These are phyloP conservation scores for Fusarium devonianum DNA, from an alignment of 2,329 filamentous ascomycete species.

Conservation along the genomic window DNA sequence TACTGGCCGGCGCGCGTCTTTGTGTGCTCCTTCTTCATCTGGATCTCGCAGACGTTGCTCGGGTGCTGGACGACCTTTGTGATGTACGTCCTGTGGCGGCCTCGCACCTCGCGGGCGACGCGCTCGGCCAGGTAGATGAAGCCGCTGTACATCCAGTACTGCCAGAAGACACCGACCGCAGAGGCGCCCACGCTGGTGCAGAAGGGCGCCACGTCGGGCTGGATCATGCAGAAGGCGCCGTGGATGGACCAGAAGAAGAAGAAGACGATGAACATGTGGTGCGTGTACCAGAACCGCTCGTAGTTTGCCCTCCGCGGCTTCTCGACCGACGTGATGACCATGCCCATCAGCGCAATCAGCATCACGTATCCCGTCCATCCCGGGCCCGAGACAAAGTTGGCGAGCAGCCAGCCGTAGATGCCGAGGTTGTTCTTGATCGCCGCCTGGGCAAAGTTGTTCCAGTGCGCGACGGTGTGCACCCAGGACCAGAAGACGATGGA, in stretches of 20 bases:
- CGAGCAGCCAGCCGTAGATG: constrained; percentile 77
- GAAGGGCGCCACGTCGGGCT: constrained; percentile 80
- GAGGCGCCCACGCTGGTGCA: constrained; percentile 72
- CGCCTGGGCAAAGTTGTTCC: constrained; percentile 84
- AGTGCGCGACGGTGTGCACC: constrained; percentile 86
- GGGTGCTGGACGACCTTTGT: constrained; percentile 91
- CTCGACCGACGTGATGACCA: constrained; percentile 79
- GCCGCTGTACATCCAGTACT: constrained; percentile 88
- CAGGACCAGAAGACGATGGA: constrained; percentile 89
- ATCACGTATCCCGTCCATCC: constrained; percentile 90
- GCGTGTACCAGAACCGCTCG: constrained; percentile 90
- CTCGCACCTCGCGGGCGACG: constrained; percentile 78
- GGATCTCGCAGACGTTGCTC: constrained; percentile 87
- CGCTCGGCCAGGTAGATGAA: constrained; percentile 83
- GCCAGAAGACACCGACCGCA: constrained; percentile 82
- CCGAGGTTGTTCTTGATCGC: constrained; percentile 78
- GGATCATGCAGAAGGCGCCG: constrained; percentile 90
- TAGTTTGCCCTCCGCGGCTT: constrained; percentile 82
- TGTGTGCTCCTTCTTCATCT: constrained; percentile 89
- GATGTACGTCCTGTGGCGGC: constrained; percentile 83
- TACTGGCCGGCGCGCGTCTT: constrained; percentile 85
- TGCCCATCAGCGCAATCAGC: constrained; percentile 78
- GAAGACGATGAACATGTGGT: constrained; percentile 87
- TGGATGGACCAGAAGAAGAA: constrained; percentile 93
- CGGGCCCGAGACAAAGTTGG: constrained; percentile 80